phyloP scores from a whole-genome alignment of 768 basidiomycete genomes.

The Collybia nuda region DNA sequence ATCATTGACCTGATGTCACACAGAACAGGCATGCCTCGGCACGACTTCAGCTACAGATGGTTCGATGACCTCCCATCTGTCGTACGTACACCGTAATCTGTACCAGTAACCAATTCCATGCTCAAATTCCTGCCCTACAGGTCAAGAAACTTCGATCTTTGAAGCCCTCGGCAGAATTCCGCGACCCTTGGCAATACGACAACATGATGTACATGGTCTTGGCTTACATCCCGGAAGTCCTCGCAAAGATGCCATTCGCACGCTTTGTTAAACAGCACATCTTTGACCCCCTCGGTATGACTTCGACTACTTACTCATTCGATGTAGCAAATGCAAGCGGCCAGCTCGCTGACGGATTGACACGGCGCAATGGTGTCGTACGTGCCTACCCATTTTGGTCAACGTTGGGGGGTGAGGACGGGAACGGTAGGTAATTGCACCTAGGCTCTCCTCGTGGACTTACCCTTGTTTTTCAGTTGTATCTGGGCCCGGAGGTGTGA shows the following conservation, averaged over 20 bases:
- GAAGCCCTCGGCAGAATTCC: slow-evolving; percentile 22
- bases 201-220: slow-evolving; percentile 25
- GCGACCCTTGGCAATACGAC: slow-evolving; percentile 23
- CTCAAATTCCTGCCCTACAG: slow-evolving; percentile 1
- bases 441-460: too few relatives aligned
- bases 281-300: slow-evolving; percentile 24
- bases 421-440: slow-evolving; percentile 12
- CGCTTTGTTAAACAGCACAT: slow-evolving; percentile 26
- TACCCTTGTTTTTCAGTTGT: slow-evolving; percentile 7
- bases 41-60: slow-evolving; percentile 14
- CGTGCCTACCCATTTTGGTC: slow-evolving; percentile 19
- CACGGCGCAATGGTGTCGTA: slow-evolving; percentile 17
- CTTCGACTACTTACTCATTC: slow-evolving; percentile 24
- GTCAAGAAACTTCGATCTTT: slow-evolving; percentile 16
- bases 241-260: slow-evolving; percentile 16
- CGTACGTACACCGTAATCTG: neutral
- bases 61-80: slow-evolving; percentile 1
- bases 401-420: slow-evolving; percentile 17
- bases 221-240: slow-evolving; percentile 18
- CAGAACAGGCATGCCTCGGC: slow-evolving; percentile 24
- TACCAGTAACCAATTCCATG: neutral
- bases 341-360: slow-evolving; percentile 21
- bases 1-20: slow-evolving; percentile 25
- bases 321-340: slow-evolving; percentile 23
- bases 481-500: slow-evolving; percentile 28